A percentile compares a stretch with the other conserved stretches of the same genome.
Conservation (phyloP, 805 yeast species). For the Blastobotrys mokoenaii region DNA sequence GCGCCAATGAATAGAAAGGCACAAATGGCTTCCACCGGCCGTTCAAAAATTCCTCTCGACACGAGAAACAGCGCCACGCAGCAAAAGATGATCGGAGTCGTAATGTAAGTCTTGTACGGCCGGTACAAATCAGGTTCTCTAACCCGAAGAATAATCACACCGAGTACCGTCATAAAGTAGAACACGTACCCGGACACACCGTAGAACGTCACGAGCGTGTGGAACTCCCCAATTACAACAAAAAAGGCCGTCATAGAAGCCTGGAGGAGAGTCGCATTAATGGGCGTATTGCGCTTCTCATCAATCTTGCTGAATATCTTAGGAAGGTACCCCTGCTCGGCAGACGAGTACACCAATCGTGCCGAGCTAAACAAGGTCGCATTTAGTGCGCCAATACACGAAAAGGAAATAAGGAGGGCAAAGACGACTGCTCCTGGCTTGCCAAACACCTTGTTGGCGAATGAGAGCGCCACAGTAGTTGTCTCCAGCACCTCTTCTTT, state of each 20-base stretch:
- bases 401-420: conserved; percentile 29
- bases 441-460: conserved; percentile 27
- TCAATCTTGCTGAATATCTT: conserved; percentile 19
- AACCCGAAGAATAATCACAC: conserved; percentile 29
- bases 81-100: conserved; percentile 31
- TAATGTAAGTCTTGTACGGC: conserved; percentile 31
- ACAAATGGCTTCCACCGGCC: conserved; percentile 26
- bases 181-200: conserved; percentile 30
- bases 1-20: conserved; percentile 23
- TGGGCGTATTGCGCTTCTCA: conserved; percentile 24
- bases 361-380: conserved; percentile 32
- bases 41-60: conserved; percentile 26
- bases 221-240: conserved; percentile 31
- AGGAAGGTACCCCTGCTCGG: conserved; percentile 29
- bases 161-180: conserved; percentile 30
- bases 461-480: conserved; percentile 30
- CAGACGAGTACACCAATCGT: conserved; percentile 30
- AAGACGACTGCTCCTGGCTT: conserved; percentile 23
- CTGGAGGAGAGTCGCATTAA: conserved; percentile 29
- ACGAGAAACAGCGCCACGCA: conserved; percentile 31
- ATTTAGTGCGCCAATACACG: conserved; percentile 35
- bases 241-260: conserved; percentile 24
- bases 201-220: conserved; percentile 30
- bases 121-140: conserved; percentile 29
- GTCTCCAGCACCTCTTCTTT: conserved; percentile 38